Percentiles rank a stretch among this genome's conserved stretches.
phyloP scores from a whole-genome alignment of 495 filamentous ascomycete species.

The Penicillium turbatum region DNA sequence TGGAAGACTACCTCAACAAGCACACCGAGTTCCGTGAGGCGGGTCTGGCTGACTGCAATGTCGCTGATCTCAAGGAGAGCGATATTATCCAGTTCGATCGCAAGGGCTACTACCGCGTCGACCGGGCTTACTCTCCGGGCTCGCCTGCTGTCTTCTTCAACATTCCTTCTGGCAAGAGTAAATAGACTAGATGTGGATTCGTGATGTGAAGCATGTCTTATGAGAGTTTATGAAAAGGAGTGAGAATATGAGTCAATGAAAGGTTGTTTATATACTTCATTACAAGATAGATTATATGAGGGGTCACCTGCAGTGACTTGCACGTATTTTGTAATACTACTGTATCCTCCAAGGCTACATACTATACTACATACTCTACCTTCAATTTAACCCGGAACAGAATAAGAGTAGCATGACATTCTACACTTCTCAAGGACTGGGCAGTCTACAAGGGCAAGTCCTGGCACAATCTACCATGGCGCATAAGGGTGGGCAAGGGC shows the following conservation, averaged over 20 bases:
- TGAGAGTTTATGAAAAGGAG: constrained; percentile 1
- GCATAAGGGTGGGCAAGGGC: no score
- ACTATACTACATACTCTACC: neutral
- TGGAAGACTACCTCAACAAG: constrained; percentile 76
- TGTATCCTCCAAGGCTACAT: no score
- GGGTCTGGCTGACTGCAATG: constrained; percentile 75
- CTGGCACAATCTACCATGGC: neutral
- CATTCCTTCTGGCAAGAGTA: constrained; percentile 69
- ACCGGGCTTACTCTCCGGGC: constrained; percentile 54
- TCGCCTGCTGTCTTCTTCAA: constrained; percentile 70
- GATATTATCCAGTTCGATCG: constrained; percentile 94
- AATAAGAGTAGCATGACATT: no score
- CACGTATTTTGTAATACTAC: no score
- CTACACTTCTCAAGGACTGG: neutral
- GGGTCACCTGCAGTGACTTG: no score
- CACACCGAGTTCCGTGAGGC: constrained; percentile 71
- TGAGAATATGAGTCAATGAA: constrained; percentile 2
- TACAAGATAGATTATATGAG: no score
- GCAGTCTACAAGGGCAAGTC: neutral
- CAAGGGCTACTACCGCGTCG: constrained; percentile 83
- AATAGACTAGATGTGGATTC: constrained; percentile 21
- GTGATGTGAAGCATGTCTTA: constrained; percentile 5
- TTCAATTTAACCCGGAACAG: no score
- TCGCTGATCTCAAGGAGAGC: constrained; percentile 67
- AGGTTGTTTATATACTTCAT: neutral